Conservation (phyloP, 306 rosid genomes). For the Alnus rubra region DNA sequence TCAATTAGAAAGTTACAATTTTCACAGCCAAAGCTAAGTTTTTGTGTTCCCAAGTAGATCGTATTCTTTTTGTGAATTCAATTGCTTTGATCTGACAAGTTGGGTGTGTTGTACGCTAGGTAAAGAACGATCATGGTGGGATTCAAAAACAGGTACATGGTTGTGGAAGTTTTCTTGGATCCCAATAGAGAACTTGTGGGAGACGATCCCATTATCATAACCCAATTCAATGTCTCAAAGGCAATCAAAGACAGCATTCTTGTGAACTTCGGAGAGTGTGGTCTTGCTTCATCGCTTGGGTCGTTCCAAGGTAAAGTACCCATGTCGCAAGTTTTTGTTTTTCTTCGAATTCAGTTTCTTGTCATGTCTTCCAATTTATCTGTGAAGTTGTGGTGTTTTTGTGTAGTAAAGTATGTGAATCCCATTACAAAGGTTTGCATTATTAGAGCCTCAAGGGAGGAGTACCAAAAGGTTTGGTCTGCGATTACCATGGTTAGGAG, state of each 20-base stretch:
- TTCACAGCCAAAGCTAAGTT: too few species aligned
- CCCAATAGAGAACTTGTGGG: constrained; percentile 56
- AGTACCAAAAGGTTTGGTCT: constrained; percentile 72
- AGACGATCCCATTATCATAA: constrained; percentile 61
- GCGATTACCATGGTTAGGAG: constrained; percentile 72
- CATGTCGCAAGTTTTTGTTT: not conserved
- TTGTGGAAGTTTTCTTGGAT: constrained; percentile 74
- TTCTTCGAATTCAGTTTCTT: not conserved
- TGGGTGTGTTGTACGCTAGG: not conserved
- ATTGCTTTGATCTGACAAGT: not conserved
- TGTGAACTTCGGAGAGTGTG: constrained; percentile 84
- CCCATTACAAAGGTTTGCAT: constrained; percentile 76
- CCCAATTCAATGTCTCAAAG: constrained; percentile 60
- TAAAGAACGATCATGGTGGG: constrained; percentile 61
- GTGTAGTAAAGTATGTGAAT: constrained; percentile 75
- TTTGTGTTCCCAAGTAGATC: too few species aligned
- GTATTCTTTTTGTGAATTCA: not conserved
- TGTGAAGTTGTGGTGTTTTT: not conserved
- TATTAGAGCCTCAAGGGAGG: constrained; percentile 70
- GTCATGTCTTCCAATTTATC: not conserved
- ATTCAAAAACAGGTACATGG: constrained; percentile 75
- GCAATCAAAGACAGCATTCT: constrained; percentile 73
- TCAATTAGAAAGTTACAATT: too few species aligned
- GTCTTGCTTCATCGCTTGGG: constrained; percentile 74
- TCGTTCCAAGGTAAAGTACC: constrained; percentile 59